phyloP scores from a whole-genome alignment of 257 asterid genomes.

The Penstemon barbatus region DNA sequence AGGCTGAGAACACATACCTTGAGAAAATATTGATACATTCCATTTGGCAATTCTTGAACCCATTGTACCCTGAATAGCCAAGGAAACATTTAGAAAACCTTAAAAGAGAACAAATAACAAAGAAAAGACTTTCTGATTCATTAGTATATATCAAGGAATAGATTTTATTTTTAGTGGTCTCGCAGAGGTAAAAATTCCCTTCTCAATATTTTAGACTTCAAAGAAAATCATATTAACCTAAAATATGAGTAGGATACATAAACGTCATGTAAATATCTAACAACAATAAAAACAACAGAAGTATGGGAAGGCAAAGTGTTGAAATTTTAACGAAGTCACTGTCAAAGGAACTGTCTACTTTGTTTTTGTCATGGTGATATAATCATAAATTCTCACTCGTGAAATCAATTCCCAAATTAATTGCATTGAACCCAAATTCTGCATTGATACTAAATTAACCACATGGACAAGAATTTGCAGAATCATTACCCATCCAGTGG shows the following conservation, averaged over 20 bases:
- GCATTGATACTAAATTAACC: conserved; percentile 2
- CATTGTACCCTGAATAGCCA: conserved; percentile 59
- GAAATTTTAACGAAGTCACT: conserved; percentile 10
- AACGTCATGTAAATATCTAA: not conserved
- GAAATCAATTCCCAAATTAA: conserved; percentile 19
- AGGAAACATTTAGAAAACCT: conserved; percentile 3
- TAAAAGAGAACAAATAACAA: conserved; percentile 5
- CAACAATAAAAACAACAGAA: not conserved
- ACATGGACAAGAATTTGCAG: conserved; percentile 22
- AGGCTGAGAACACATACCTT: conserved; percentile 51
- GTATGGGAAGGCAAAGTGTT: not conserved
- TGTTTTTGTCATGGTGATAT: conserved; percentile 9
- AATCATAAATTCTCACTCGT: not conserved
- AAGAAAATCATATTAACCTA: not conserved
- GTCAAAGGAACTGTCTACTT: not conserved
- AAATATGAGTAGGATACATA: not conserved
- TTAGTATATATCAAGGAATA: conserved; percentile 23
- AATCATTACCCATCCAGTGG: conserved; percentile 87
- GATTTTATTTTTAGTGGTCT: not conserved
- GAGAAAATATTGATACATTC: conserved; percentile 80
- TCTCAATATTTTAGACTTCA: not conserved
- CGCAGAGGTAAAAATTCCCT: not conserved
- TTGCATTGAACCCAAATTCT: not conserved
- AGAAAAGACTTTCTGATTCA: not conserved
- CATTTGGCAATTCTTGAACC: conserved; percentile 67